phyloP scores from a whole-genome alignment of 805 yeast genomes.

The Lachancea fermentati region DNA sequence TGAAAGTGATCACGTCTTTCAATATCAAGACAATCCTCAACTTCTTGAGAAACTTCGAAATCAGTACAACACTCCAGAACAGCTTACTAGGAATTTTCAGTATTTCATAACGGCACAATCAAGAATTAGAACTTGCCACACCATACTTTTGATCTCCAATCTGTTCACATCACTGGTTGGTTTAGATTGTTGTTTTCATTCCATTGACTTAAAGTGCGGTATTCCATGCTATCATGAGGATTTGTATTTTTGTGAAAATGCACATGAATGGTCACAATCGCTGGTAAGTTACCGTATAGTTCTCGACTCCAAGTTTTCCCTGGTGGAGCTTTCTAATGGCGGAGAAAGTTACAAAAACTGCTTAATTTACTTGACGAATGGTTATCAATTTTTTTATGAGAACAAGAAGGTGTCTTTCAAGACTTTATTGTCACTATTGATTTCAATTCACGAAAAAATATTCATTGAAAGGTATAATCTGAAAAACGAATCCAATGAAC shows the following conservation, averaged over 20 bases:
- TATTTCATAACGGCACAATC: conserved; percentile 69
- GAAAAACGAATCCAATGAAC: conserved; percentile 35
- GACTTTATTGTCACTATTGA: conserved; percentile 49
- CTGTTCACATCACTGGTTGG: conserved; percentile 47
- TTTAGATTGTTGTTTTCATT: conserved; percentile 38
- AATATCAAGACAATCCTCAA: conserved; percentile 38
- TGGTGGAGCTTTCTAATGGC: conserved; percentile 54
- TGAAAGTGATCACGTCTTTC: conserved; percentile 37
- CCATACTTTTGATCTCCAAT: conserved; percentile 53
- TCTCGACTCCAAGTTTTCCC: conserved; percentile 47
- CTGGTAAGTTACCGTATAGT: conserved; percentile 35
- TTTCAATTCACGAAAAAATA: conserved; percentile 64
- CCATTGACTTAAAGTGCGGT: conserved; percentile 55
- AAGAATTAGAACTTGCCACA: conserved; percentile 69
- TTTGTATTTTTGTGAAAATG: conserved; percentile 51
- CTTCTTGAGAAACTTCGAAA: conserved; percentile 36
- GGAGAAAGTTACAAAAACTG: conserved; percentile 41
- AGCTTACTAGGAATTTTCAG: conserved; percentile 33
- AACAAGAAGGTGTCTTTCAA: conserved; percentile 30
- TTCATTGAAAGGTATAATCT: conserved; percentile 43
- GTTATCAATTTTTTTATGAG: conserved; percentile 32
- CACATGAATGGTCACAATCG: conserved; percentile 46
- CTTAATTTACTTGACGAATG: conserved; percentile 41
- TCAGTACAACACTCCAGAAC: conserved; percentile 24
- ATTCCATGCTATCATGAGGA: conserved; percentile 55